Evolutionary conservation across 257 asterid species (phyloP).

Genomic region (Fraxinus americana): DNA sequence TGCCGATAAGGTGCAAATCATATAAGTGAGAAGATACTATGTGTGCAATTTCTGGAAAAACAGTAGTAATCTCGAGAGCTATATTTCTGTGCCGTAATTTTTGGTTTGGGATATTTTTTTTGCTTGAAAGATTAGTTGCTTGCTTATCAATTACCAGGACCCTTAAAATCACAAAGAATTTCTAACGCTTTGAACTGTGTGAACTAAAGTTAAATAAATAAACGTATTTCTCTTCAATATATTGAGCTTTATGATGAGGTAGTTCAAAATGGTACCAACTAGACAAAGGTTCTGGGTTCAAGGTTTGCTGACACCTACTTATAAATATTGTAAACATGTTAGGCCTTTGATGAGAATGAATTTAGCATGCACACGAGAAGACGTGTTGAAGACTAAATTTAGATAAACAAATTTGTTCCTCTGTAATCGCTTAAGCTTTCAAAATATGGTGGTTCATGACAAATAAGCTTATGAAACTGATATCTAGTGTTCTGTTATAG

Average conservation of each 20-base stretch:
- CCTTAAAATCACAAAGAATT: neutral
- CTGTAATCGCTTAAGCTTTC: neutral
- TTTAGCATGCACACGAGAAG: neutral
- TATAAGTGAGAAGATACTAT: neutral
- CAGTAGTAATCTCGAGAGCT: neutral
- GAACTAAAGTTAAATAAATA: neutral
- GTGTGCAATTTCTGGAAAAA: neutral
- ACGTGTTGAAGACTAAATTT: neutral
- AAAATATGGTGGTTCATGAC: neutral
- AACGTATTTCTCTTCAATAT: neutral
- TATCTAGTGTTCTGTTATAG: neutral
- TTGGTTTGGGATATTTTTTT: neutral
- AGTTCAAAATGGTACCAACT: neutral
- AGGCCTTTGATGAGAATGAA: neutral
- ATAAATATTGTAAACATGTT: too few relatives aligned
- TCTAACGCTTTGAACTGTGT: neutral
- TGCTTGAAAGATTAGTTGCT: neutral
- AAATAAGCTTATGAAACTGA: neutral
- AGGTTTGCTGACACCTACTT: neutral
- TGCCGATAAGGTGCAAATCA: conserved; percentile 61
- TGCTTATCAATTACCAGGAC: conserved; percentile 8
- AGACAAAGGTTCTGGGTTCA: neutral
- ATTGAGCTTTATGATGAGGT: neutral
- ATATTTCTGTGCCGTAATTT: neutral
- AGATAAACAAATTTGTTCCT: neutral